Evolutionary conservation across 192 early-diverging fungal genomes (phyloP).

Genomic region (Geranomyces variabilis): DNA sequence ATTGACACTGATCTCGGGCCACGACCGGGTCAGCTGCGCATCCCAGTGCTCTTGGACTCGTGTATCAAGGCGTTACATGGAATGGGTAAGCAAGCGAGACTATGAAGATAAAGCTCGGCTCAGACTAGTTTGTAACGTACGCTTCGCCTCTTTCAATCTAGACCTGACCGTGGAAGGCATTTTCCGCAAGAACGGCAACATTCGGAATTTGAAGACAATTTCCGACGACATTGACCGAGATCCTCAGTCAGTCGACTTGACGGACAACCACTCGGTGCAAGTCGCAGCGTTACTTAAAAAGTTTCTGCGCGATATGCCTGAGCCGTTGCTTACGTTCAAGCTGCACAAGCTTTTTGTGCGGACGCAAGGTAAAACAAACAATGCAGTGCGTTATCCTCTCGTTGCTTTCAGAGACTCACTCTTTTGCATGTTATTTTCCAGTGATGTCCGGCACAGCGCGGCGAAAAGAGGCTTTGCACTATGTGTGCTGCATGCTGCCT

Average conservation of each 20-base stretch:
- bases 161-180: conserved; percentile 90
- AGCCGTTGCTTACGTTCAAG: conserved; percentile 89
- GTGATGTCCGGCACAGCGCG: conserved; percentile 21
- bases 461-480: conserved; percentile 75
- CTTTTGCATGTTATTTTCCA: conserved; percentile 8
- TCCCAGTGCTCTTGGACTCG: conserved; percentile 86
- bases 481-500: conserved; percentile 82
- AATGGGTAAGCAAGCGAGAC: conserved; percentile 56
- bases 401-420: conserved; percentile 7
- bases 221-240: conserved; percentile 86
- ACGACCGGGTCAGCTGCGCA: conserved; percentile 67
- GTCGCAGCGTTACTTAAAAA: conserved; percentile 95
- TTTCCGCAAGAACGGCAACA: conserved; percentile 98
- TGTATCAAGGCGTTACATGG: conserved; percentile 75
- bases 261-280: conserved; percentile 78
- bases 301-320: conserved; percentile 94
- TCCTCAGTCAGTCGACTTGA: conserved; percentile 69
- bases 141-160: neutral
- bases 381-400: neutral
- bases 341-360: conserved; percentile 84
- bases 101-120: no score
- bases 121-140: neutral
- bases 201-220: conserved; percentile 83
- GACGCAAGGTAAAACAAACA: conserved; percentile 59
- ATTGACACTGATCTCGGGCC: conserved; percentile 75